Percentiles rank a stretch among this genome's conserved stretches.
phyloP scores from a whole-genome alignment of 257 asterid species.

The Paraleonurus japonicus region DNA sequence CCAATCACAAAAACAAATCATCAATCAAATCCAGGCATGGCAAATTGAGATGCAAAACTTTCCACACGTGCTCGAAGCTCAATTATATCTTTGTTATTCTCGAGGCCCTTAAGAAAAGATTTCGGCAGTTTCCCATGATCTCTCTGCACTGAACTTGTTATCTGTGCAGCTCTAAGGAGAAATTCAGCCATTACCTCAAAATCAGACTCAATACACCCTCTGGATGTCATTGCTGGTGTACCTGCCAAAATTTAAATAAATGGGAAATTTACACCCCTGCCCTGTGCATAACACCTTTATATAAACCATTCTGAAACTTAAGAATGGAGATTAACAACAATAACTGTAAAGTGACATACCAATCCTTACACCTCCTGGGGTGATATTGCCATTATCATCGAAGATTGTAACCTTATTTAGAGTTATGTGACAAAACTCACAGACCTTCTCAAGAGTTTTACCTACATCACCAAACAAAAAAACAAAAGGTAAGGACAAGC shows the following conservation, averaged over 20 bases:
- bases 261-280: background rate
- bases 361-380: constrained; percentile 85
- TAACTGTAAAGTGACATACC: constrained; percentile 46
- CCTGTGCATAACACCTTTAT: background rate
- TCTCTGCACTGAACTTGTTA: constrained; percentile 66
- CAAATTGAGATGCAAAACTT: constrained; percentile 79
- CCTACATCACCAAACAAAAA: constrained; percentile 41
- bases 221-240: constrained; percentile 97
- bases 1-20: constrained; percentile 22
- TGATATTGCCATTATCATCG: constrained; percentile 80
- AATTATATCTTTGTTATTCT: constrained; percentile 69
- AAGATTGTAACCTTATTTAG: constrained; percentile 76
- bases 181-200: constrained; percentile 79
- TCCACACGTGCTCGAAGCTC: constrained; percentile 79
- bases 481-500: constrained; percentile 2
- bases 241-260: constrained; percentile 42
- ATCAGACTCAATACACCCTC: constrained; percentile 88
- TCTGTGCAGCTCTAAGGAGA: constrained; percentile 78
- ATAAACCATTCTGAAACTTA: constrained; percentile 9
- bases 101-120: constrained; percentile 67
- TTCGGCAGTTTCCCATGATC: constrained; percentile 71
- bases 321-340: background rate
- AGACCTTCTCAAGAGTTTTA: constrained; percentile 77
- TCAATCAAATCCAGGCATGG: constrained; percentile 83
- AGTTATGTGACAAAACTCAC: constrained; percentile 82